These are phyloP conservation scores for Pseudocercospora eumusae DNA, from an alignment of 2,329 filamentous ascomycete species.

Conservation along the genomic window DNA sequence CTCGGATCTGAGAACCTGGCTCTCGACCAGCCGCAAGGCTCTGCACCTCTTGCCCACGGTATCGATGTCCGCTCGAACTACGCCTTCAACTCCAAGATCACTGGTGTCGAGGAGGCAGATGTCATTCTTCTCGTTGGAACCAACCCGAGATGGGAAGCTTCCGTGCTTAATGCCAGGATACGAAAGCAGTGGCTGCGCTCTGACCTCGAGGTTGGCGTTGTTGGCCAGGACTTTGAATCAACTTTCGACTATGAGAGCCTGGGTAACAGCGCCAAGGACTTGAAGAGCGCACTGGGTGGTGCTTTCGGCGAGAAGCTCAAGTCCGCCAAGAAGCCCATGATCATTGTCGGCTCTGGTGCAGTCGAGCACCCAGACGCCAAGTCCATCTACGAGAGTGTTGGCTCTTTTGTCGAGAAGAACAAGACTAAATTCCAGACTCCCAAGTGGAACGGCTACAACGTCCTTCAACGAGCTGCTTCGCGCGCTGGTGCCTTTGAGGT, in stretches of 20 bases:
- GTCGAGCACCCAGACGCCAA: slow-evolving; percentile 90
- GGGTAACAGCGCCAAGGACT: slow-evolving; percentile 71
- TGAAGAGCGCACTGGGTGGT: slow-evolving; percentile 83
- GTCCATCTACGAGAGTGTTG: slow-evolving; percentile 88
- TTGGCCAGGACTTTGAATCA: slow-evolving; percentile 87
- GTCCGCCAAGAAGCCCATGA: slow-evolving; percentile 88
- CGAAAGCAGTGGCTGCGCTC: slow-evolving; percentile 97
- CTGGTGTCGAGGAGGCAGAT: slow-evolving; percentile 91
- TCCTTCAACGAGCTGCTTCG: slow-evolving; percentile 90
- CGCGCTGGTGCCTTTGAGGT: slow-evolving; percentile 92
- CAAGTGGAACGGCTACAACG: slow-evolving; percentile 97
- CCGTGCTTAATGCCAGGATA: slow-evolving; percentile 92
- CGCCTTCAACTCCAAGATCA: slow-evolving; percentile 93
- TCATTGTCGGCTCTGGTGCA: slow-evolving; percentile 88
- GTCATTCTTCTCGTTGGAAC: slow-evolving; percentile 88
- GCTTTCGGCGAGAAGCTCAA: slow-evolving; percentile 91
- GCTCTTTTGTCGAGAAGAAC: slow-evolving; percentile 90
- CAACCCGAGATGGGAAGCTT: slow-evolving; percentile 93
- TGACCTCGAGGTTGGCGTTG: slow-evolving; percentile 86
- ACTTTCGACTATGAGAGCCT: slow-evolving; percentile 96
- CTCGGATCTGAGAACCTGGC: slow-evolving; percentile 95
- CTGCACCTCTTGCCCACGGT: slow-evolving; percentile 83
- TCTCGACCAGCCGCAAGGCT: slow-evolving; percentile 83
- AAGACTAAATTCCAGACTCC: slow-evolving; percentile 80
- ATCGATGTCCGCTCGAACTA: slow-evolving; percentile 93